These are phyloP conservation scores for Amphicarpaea edgeworthii DNA, from an alignment of 306 rosid genomes.

Conservation along the genomic window DNA sequence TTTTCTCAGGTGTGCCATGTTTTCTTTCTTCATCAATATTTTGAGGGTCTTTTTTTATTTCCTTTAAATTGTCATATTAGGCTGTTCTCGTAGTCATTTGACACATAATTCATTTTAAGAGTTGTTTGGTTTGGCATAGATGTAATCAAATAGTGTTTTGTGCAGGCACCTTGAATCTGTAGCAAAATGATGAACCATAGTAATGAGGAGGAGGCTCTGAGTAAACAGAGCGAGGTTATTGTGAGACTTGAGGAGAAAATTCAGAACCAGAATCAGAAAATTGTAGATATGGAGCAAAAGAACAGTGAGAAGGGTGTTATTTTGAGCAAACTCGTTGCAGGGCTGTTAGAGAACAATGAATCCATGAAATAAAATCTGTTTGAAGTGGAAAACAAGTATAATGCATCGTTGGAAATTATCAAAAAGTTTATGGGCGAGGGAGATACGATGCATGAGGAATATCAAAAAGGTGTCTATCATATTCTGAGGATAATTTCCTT, in stretches of 20 bases:
- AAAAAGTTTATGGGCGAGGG: not conserved
- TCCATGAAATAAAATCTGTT: not conserved
- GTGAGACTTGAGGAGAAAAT: slow-evolving; percentile 18
- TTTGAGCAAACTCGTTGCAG: not conserved
- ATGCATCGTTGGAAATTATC: not conserved
- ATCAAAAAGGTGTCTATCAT: too few species aligned
- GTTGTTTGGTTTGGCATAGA: too few species aligned
- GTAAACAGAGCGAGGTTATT: not conserved
- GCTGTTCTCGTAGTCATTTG: too few species aligned
- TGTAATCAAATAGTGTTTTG: not conserved
- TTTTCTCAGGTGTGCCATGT: not conserved
- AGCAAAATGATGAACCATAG: slow-evolving; percentile 22
- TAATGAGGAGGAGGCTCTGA: not conserved
- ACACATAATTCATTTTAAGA: too few species aligned
- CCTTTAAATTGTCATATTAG: too few species aligned
- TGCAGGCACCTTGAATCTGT: slow-evolving; percentile 23
- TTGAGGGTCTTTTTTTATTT: too few species aligned
- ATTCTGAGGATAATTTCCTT: too few species aligned
- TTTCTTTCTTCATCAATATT: not conserved
- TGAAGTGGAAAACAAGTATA: not conserved
- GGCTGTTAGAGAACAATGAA: not conserved
- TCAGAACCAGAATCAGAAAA: slow-evolving; percentile 31
- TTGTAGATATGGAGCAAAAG: slow-evolving; percentile 16
- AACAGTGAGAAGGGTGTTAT: not conserved
- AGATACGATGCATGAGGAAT: not conserved